A percentile compares a stretch with the other conserved stretches of the same genome.
phyloP scores from a whole-genome alignment of 306 rosid species.

The Pyrus betulifolia region DNA sequence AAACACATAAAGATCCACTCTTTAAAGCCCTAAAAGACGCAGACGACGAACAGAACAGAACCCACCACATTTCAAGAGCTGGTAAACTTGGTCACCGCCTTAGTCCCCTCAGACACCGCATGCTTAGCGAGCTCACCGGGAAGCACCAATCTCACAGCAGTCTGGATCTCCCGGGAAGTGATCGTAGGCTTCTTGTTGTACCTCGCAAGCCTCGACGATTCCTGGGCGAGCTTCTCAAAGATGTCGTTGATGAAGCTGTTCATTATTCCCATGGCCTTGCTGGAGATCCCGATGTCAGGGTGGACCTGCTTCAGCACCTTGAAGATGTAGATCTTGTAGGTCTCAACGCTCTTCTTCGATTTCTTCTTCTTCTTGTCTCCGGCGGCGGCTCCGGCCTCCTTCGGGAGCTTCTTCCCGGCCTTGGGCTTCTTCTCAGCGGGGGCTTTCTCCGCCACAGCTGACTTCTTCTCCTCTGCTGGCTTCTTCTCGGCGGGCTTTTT shows the following conservation, averaged over 20 bases:
- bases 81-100: slow-evolving; percentile 62
- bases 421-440: slow-evolving; percentile 74
- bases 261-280: slow-evolving; percentile 79
- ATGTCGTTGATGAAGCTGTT: slow-evolving; percentile 70
- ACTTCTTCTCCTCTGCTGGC: slow-evolving; percentile 60
- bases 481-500: slow-evolving; percentile 49
- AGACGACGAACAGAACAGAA: neutral
- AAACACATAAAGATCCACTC: neutral
- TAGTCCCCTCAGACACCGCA: slow-evolving; percentile 67
- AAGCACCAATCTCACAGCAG: slow-evolving; percentile 60
- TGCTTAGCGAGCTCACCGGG: slow-evolving; percentile 75
- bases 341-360: slow-evolving; percentile 51
- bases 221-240: slow-evolving; percentile 74
- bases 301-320: slow-evolving; percentile 72
- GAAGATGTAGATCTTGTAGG: slow-evolving; percentile 77
- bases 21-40: neutral
- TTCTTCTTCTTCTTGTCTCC: slow-evolving; percentile 79
- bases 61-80: slow-evolving; percentile 25
- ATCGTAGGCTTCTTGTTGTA: slow-evolving; percentile 76
- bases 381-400: slow-evolving; percentile 43
- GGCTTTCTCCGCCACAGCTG: slow-evolving; percentile 50
- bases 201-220: slow-evolving; percentile 55
- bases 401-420: slow-evolving; percentile 74
- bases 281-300: slow-evolving; percentile 65
- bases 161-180: slow-evolving; percentile 70